Conservation (phyloP, 106 monocot species). For the Dactylorhiza incarnata region DNA sequence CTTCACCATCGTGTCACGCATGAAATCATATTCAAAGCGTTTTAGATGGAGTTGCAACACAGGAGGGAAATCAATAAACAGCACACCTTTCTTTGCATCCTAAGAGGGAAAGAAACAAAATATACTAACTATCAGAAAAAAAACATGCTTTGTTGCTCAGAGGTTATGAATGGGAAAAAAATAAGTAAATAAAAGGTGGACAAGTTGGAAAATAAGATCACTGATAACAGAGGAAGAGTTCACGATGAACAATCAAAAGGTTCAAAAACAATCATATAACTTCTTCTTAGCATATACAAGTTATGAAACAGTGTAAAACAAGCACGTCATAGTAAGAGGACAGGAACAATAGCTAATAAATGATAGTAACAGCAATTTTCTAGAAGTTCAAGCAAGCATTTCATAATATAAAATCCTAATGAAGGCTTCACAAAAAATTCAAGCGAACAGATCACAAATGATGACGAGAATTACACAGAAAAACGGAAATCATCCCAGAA, state of each 20-base stretch:
- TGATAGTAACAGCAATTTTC: neutral
- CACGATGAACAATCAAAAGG: neutral
- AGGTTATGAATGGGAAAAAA: neutral
- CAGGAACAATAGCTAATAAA: neutral
- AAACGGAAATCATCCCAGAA: neutral
- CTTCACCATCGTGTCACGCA: conserved; percentile 91
- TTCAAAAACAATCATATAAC: neutral
- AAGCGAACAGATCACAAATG: neutral
- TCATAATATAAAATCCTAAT: neutral
- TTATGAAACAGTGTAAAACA: neutral
- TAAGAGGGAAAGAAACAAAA: conserved; percentile 17
- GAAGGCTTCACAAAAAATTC: neutral
- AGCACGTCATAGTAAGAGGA: neutral
- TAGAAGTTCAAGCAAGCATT: neutral
- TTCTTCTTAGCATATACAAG: neutral
- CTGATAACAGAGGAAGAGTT: neutral
- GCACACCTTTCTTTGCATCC: conserved; percentile 90
- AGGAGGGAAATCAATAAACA: conserved; percentile 84
- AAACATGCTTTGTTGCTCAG: neutral
- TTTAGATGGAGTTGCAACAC: conserved; percentile 88
- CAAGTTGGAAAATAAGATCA: neutral
- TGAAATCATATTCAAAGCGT: conserved; percentile 94
- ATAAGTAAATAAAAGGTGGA: neutral
- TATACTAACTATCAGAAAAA: neutral
- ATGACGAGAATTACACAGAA: neutral